Evolutionary conservation across 2,329 filamentous ascomycete genomes (phyloP).

Genomic region (Aphanocladium album): DNA sequence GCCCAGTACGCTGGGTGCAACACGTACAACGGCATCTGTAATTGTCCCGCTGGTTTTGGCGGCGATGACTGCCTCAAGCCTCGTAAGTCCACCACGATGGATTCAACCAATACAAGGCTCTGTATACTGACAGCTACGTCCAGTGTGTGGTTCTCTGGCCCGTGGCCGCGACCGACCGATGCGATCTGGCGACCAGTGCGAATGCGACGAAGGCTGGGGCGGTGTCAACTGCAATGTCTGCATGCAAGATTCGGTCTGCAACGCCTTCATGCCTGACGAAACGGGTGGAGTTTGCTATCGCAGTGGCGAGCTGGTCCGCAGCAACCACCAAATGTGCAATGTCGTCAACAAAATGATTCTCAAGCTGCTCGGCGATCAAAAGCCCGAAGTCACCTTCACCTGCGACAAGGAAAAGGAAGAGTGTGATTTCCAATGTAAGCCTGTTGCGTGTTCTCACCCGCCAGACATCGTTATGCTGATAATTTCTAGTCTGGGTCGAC

Average conservation of each 20-base stretch:
- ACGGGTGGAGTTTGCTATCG: conserved; percentile 88
- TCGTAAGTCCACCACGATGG: conserved; percentile 38
- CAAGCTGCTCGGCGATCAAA: conserved; percentile 75
- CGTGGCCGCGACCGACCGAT: conserved; percentile 75
- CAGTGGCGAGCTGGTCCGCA: conserved; percentile 81
- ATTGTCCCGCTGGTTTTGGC: conserved; percentile 86
- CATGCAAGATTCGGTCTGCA: conserved; percentile 74
- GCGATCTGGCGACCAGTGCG: conserved; percentile 65
- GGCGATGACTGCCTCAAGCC: conserved; percentile 90
- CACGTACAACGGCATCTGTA: conserved; percentile 84
- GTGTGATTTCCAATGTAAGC: conserved; percentile 91
- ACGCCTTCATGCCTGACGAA: conserved; percentile 77
- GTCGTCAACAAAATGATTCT: conserved; percentile 95
- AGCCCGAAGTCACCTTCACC: conserved; percentile 90
- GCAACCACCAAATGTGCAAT: conserved; percentile 97
- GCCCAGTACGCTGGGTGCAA: conserved; percentile 88
- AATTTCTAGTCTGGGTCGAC: conserved; percentile 78
- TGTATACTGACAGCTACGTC: not conserved
- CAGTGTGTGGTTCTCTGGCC: conserved; percentile 80
- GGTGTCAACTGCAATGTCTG: conserved; percentile 99
- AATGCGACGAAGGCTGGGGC: conserved; percentile 89
- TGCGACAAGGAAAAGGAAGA: conserved; percentile 69
- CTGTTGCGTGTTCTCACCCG: not conserved
- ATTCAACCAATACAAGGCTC: not conserved
- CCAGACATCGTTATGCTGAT: conserved; percentile 9